phyloP scores from a whole-genome alignment of 2,329 filamentous ascomycete species.

The Ampelomyces quisqualis region DNA sequence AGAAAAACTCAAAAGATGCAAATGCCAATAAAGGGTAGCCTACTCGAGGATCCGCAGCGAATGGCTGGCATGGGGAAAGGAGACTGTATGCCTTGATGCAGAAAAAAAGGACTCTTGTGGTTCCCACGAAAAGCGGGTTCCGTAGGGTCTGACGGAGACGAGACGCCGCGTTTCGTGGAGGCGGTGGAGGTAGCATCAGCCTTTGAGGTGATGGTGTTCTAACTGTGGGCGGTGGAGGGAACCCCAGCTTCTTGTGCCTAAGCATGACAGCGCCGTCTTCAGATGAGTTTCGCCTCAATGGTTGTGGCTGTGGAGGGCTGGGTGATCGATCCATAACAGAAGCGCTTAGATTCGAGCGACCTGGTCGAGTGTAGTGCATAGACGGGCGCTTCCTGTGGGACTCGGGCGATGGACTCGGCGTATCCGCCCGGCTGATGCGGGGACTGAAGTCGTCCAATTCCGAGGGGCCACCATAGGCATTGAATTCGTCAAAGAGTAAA shows the following conservation, averaged over 20 bases:
- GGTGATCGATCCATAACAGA: conserved; percentile 38
- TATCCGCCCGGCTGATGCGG: conserved; percentile 50
- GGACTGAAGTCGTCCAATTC: conserved; percentile 38
- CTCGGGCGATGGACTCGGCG: conserved; percentile 37
- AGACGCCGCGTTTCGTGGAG: conserved; percentile 11
- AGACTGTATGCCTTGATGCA: conserved; percentile 67
- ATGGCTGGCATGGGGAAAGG: conserved; percentile 69
- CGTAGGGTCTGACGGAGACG: conserved; percentile 16
- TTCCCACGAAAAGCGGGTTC: conserved; percentile 34
- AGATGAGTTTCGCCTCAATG: conserved; percentile 20
- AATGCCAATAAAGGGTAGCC: conserved; percentile 67
- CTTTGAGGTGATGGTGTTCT: conserved; percentile 26
- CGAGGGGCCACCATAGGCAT: conserved; percentile 41
- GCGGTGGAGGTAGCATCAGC: conserved; percentile 39
- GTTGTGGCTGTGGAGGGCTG: conserved; percentile 30
- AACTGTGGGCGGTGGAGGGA: conserved; percentile 18
- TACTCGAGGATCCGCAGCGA: conserved; percentile 64
- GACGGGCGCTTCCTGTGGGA: conserved; percentile 26
- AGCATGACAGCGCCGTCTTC: conserved; percentile 35
- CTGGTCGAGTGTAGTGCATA: conserved; percentile 30
- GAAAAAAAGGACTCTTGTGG: conserved; percentile 63
- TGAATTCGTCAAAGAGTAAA: conserved; percentile 50
- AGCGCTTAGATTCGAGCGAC: conserved; percentile 38
- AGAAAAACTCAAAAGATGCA: conserved; percentile 63
- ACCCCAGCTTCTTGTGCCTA: conserved; percentile 32